These are phyloP conservation scores for Pythium dissotocum DNA, from an alignment of 352 stramenopile species.

Conservation along the genomic window DNA sequence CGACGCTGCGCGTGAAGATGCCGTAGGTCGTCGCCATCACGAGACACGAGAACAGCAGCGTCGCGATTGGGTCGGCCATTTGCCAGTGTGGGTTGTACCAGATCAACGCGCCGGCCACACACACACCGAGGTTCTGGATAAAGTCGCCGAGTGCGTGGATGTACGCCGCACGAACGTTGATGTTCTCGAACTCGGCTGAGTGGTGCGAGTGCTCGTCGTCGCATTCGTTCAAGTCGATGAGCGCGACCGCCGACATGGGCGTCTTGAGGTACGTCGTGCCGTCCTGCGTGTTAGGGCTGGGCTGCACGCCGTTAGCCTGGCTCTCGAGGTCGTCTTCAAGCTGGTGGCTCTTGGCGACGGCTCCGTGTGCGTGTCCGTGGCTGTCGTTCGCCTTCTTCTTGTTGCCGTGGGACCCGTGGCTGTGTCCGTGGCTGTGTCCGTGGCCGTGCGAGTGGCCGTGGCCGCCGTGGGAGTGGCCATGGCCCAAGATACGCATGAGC, in stretches of 20 bases:
- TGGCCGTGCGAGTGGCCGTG: conserved; percentile 59
- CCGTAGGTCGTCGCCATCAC: conserved; percentile 94
- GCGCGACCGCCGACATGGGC: conserved; percentile 73
- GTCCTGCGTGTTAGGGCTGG: conserved; percentile 45
- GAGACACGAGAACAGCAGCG: conserved; percentile 95
- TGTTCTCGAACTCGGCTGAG: conserved; percentile 77
- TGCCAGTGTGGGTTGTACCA: conserved; percentile 96
- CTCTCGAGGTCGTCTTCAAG: conserved; percentile 28
- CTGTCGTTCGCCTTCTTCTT: conserved; percentile 8
- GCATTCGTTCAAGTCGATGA: conserved; percentile 48
- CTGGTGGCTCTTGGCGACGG: conserved; percentile 24
- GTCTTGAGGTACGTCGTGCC: conserved; percentile 59
- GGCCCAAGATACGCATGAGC: conserved; percentile 91
- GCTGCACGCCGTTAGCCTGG: conserved; percentile 34
- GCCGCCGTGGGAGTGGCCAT: conserved; percentile 56
- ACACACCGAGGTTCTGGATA: conserved; percentile 96
- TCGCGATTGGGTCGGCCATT: conserved; percentile 96
- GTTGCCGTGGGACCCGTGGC: conserved; percentile 1
- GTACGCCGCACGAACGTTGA: conserved; percentile 97
- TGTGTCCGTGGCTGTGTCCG: conserved; percentile 32
- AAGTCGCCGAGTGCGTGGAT: conserved; percentile 98
- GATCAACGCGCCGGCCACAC: conserved; percentile 95
- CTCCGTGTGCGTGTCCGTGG: conserved; percentile 33
- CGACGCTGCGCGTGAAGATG: conserved; percentile 89
- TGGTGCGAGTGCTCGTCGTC: conserved; percentile 29